Percentiles rank a stretch among this genome's conserved stretches.
phyloP scores from a whole-genome alignment of 2,329 filamentous ascomycete species.

The Aureobasidium leucospermi region DNA sequence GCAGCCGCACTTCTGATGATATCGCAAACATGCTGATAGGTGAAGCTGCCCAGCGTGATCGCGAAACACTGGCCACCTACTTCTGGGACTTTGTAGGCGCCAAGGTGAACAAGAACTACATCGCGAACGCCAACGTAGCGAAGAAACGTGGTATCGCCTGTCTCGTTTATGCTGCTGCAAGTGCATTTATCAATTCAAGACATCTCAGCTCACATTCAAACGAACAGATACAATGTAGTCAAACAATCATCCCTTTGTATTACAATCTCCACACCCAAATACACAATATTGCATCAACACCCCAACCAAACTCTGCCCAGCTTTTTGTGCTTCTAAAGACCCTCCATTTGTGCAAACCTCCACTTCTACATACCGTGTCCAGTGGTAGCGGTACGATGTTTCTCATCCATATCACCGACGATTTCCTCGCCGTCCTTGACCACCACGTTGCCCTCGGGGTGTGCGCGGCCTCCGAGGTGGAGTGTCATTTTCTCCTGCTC shows the following conservation, averaged over 20 bases:
- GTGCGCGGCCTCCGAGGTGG: slow-evolving; percentile 24
- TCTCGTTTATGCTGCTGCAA: not conserved
- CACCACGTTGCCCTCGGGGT: slow-evolving; percentile 27
- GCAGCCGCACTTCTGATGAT: slow-evolving; percentile 47
- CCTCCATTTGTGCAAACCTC: not conserved
- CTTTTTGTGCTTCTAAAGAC: slow-evolving; percentile 13
- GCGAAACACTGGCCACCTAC: slow-evolving; percentile 37
- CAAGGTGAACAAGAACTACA: slow-evolving; percentile 26
- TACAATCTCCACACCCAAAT: too few species aligned
- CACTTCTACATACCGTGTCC: slow-evolving; percentile 16
- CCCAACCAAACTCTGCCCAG: too few species aligned
- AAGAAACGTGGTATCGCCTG: not conserved
- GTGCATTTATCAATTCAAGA: too few species aligned
- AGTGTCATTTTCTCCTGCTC: slow-evolving; percentile 24
- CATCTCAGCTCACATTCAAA: too few species aligned
- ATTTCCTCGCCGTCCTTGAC: slow-evolving; percentile 23
- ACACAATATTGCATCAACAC: too few species aligned
- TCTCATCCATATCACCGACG: slow-evolving; percentile 8
- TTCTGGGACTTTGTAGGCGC: slow-evolving; percentile 23
- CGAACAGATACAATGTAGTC: too few species aligned
- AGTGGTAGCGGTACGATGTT: not conserved
- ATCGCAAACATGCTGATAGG: slow-evolving; percentile 47
- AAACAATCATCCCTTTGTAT: too few species aligned
- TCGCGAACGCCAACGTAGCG: slow-evolving; percentile 28
- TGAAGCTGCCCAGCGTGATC: slow-evolving; percentile 48